Percentiles rank a stretch among this genome's conserved stretches.
phyloP scores from a whole-genome alignment of 2,329 filamentous ascomycete genomes.

The Lomentospora prolificans region DNA sequence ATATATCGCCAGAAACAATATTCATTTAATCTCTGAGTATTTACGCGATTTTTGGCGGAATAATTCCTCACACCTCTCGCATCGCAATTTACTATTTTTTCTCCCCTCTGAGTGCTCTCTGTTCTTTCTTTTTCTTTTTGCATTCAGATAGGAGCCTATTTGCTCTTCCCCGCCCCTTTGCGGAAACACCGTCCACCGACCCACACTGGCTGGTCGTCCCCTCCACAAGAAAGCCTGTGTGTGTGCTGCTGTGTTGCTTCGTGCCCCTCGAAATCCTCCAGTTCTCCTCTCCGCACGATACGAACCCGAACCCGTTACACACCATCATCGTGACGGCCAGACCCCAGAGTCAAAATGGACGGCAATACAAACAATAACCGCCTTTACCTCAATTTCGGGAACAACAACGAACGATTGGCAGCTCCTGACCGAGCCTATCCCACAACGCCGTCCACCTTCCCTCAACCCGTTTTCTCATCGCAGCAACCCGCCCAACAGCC shows the following conservation, averaged over 20 bases:
- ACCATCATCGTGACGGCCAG: constrained; percentile 9
- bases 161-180: too few species aligned
- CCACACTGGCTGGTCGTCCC: not conserved
- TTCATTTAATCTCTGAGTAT: too few species aligned
- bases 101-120: not conserved
- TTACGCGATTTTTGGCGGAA: too few species aligned
- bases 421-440: constrained; percentile 61
- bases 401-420: constrained; percentile 54
- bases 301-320: constrained; percentile 1
- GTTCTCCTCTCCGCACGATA: not conserved
- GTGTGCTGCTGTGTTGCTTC: not conserved
- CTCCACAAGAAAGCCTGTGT: constrained; percentile 1
- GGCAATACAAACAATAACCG: constrained; percentile 49
- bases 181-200: not conserved
- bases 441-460: constrained; percentile 91
- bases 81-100: not conserved
- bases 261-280: not conserved
- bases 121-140: not conserved
- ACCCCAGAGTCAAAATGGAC: constrained; percentile 33
- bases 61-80: too few species aligned
- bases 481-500: constrained; percentile 27
- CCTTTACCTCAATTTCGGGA: constrained; percentile 57
- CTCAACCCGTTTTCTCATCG: constrained; percentile 66
- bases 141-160: not conserved
- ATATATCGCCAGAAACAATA: too few species aligned